Conservation (phyloP, 768 basidiomycete species). For the Paxillus ammoniavirescens region DNA sequence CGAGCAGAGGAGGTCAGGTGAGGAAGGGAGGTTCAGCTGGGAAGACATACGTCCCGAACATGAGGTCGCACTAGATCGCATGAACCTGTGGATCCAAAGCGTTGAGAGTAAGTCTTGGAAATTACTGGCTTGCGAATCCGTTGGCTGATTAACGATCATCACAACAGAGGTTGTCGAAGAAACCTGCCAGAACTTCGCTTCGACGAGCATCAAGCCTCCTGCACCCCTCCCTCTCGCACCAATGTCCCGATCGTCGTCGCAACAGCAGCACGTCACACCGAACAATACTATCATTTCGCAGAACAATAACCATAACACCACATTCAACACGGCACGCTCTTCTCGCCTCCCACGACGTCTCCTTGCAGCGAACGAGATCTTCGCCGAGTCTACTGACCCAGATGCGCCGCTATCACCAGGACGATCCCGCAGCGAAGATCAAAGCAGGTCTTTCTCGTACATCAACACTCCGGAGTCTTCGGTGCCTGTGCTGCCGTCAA, state of each 20-base stretch:
- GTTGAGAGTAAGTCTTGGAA: slow-evolving; percentile 66
- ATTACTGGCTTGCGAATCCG: neutral
- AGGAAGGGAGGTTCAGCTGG: slow-evolving; percentile 34
- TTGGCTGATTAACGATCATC: slow-evolving; percentile 8
- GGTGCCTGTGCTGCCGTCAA: slow-evolving; percentile 17
- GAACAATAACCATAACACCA: slow-evolving; percentile 6
- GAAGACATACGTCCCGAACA: slow-evolving; percentile 32
- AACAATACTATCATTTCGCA: slow-evolving; percentile 31
- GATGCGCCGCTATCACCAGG: slow-evolving; percentile 22
- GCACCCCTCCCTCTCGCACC: slow-evolving; percentile 66
- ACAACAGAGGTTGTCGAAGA: slow-evolving; percentile 76
- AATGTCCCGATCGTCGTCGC: slow-evolving; percentile 48
- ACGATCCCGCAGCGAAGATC: slow-evolving; percentile 9
- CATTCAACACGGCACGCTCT: slow-evolving; percentile 13
- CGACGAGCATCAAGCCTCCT: slow-evolving; percentile 44
- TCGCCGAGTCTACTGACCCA: slow-evolving; percentile 36
- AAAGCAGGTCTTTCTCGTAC: slow-evolving; percentile 23
- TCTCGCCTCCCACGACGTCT: slow-evolving; percentile 61
- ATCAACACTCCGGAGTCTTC: slow-evolving; percentile 19
- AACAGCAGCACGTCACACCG: slow-evolving; percentile 21
- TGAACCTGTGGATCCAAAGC: slow-evolving; percentile 80
- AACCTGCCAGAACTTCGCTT: slow-evolving; percentile 71
- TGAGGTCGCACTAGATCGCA: slow-evolving; percentile 50
- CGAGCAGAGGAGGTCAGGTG: slow-evolving; percentile 30
- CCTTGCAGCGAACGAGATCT: slow-evolving; percentile 70